Evolutionary conservation across 257 asterid genomes (phyloP), one percentile per base, ranked within the genome.

Genomic region (Osmanthus fragrans): DNA sequence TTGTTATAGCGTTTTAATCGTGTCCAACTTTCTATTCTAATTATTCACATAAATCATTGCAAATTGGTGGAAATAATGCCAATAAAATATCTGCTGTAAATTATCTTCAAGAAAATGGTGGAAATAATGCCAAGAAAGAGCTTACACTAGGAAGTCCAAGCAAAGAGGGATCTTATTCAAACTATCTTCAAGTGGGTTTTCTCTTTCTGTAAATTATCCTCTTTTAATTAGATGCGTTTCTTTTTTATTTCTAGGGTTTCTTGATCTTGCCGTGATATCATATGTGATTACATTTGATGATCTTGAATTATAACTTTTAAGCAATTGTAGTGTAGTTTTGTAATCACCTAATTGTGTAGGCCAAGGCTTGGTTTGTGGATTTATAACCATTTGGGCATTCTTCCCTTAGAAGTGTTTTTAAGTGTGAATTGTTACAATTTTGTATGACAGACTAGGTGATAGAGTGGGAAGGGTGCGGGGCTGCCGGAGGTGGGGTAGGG

Each of bases 141-240:
- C 82, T 81, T 84, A 82, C 80, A 85, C 89, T 18, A 80, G 87
- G 85, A 82, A 81, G 66, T 39, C 80, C 82, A 77, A 77, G 21
- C 74, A 69, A 40, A 73, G 16, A 49, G 71, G 73, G 18, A 79
- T 40, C 71, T 67, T 77, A 51, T 74, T 74, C 76, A 66, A 12
- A 60, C 74, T 79, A 11, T 74, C 86, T 63, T 76, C 88, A 79
- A 78, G 89, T 87, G 37, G 67, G 85, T 72, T 56, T 75, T 73
- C 58, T 70, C 70, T 75, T 71, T 76, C 21, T 13, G 10, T 7
- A 56, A 56, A n/a, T 56, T 56, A n/a, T 56, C 39, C 25, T 40
- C 30, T 37, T 67, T 37, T 19, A 8, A 36, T 47, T 80, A 18
- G 21, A 7, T 66, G 54, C 32, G 47, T 58, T 74, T 45, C 10